Evolutionary conservation across 768 basidiomycete species (phyloP), one percentile per base, ranked within the genome.

Genomic region (Cystofilobasidium macerans): DNA sequence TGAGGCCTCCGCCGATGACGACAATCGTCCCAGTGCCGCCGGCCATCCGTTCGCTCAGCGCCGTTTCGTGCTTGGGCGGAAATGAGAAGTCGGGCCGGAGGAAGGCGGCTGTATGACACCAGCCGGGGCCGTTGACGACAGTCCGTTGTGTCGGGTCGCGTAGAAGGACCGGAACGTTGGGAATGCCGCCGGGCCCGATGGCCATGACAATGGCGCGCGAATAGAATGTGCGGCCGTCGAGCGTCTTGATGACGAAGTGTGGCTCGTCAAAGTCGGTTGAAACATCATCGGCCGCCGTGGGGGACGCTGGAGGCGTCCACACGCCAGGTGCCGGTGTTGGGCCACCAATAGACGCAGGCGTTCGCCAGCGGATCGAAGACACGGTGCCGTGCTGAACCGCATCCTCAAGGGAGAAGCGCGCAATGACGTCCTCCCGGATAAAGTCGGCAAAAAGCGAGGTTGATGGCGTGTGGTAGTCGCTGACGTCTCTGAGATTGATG

Each of bases 1-100:
- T 74, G 24, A 74, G 24, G 18, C 62, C 73, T 36, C 73, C 73
- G 1, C 73, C 73, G 14, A 72, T 64, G 22, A 74, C 70, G 33
- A 72, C 4, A 18, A 62, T n/a, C 13, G 62, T 53, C 22, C 26
- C 22, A 4, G n/a, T 13, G 2, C 22, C 22, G 28, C 13, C 38
- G 1, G 22, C 28, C 30, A 60, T 20, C n/a, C 28, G n/a, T 26
- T 60, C 67, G 71, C 64, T 40, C 75, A 72, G 59, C 61, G 69
- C 62, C 71, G 69, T 7, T 76, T 69, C 60, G 70, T 70, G 51
- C 71, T 72, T n/a, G 72, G 71, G 67, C 77, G 72, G 35, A 69
- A 33, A 36, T 65, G 68, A 61, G 71, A 75, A 59, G 71, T 63
- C 68, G 71, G 69, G 38, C 58, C 28, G 30, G 42, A 69, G 9